These are phyloP conservation scores for Suillus hirtellus DNA, from an alignment of 768 basidiomycete species.

Conservation along the genomic window DNA sequence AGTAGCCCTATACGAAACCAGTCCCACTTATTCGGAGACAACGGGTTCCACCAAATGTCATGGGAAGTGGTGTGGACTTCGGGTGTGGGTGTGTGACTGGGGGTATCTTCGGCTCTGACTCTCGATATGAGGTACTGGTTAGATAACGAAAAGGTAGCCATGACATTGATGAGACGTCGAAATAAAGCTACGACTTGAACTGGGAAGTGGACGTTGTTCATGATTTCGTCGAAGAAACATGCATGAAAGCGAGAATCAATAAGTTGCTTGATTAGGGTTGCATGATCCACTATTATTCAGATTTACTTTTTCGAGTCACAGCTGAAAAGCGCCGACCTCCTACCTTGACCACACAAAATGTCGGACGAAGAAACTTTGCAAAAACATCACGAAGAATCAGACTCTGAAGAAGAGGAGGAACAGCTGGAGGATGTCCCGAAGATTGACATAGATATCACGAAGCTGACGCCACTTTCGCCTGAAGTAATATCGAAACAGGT, in stretches of 20 bases:
- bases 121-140: slow-evolving; percentile 54
- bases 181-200: slow-evolving; percentile 60
- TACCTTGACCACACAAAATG: slow-evolving; percentile 41
- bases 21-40: slow-evolving; percentile 6
- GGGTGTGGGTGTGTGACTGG: neutral
- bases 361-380: slow-evolving; percentile 66
- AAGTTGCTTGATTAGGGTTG: neutral
- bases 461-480: slow-evolving; percentile 84
- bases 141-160: slow-evolving; percentile 70
- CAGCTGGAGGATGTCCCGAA: slow-evolving; percentile 54
- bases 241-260: neutral
- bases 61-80: neutral
- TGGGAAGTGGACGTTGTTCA: slow-evolving; percentile 54
- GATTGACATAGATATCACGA: slow-evolving; percentile 78
- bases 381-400: slow-evolving; percentile 67
- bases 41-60: slow-evolving; percentile 5
- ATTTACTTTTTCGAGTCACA: slow-evolving; percentile 3
- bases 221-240: slow-evolving; percentile 17
- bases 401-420: slow-evolving; percentile 68
- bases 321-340: slow-evolving; percentile 2
- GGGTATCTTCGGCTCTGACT: slow-evolving; percentile 10
- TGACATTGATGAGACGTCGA: slow-evolving; percentile 64
- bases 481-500: slow-evolving; percentile 93
- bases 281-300: neutral
- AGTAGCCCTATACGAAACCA: slow-evolving; percentile 8